Evolutionary conservation across 225 moss, liverwort and hornwort species (phyloP).

Genomic region (Sphagnum tenellum): DNA sequence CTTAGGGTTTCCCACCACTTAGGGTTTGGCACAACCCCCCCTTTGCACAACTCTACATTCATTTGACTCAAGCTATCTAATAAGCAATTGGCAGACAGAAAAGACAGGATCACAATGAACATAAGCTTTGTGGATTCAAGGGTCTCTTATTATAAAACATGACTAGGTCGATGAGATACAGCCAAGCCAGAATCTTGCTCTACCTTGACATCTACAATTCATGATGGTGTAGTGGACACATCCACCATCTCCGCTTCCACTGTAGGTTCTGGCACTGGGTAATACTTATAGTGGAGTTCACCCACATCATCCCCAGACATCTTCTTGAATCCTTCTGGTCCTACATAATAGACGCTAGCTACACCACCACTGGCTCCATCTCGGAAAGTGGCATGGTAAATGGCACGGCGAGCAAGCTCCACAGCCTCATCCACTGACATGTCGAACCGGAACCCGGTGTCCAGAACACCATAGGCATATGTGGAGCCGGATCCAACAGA

Average conservation of each 20-base stretch:
- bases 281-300: constrained; percentile 80
- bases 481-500: constrained; percentile 90
- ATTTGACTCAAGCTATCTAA: no score
- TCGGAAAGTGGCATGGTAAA: constrained; percentile 91
- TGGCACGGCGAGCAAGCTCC: constrained; percentile 80
- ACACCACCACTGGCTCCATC: constrained; percentile 95
- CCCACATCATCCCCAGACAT: constrained; percentile 79
- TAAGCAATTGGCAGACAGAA: no score
- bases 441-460: constrained; percentile 68
- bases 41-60: no score
- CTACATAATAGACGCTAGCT: constrained; percentile 82
- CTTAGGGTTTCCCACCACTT: no score
- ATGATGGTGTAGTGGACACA: no score
- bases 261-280: constrained; percentile 49
- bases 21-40: no score
- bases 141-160: no score
- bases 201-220: no score
- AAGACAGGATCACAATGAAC: no score
- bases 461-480: constrained; percentile 83
- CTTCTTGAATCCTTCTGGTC: constrained; percentile 73
- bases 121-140: no score
- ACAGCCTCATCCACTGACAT: constrained; percentile 85
- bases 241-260: constrained; percentile 59
- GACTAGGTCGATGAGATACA: no score
- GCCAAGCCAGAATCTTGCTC: no score